These are phyloP conservation scores for Proliferodiscus dingleyae DNA, from an alignment of 2,329 filamentous ascomycete genomes.

Conservation along the genomic window DNA sequence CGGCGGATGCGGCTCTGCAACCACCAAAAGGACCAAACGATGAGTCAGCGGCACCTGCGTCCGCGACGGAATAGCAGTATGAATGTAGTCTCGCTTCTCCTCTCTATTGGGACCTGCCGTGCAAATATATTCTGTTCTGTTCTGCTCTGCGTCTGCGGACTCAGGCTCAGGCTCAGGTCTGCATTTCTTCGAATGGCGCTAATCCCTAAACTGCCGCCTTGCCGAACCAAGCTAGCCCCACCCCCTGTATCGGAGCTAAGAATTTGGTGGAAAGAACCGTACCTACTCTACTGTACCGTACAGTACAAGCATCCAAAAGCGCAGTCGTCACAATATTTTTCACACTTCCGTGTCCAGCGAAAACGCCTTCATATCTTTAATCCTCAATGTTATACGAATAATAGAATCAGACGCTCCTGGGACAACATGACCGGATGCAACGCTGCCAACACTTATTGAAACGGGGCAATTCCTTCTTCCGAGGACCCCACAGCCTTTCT, in stretches of 20 bases:
- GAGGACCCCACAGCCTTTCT: constrained; percentile 2
- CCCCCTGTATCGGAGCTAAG: not conserved
- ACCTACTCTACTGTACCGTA: no score
- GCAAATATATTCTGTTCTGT: not conserved
- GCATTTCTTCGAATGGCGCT: not conserved
- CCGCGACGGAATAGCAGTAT: no score
- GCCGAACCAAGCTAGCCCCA: not conserved
- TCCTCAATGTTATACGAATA: no score
- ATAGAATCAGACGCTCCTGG: constrained; percentile 1
- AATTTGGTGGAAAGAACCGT: no score
- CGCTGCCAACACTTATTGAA: constrained; percentile 25
- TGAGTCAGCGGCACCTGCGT: no score
- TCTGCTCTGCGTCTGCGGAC: not conserved
- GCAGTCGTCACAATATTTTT: no score
- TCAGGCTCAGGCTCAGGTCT: not conserved
- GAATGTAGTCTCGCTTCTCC: no score
- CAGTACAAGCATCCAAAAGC: no score
- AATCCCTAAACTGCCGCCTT: not conserved
- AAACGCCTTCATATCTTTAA: no score
- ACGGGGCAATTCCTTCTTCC: constrained; percentile 21
- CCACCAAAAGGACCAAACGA: no score
- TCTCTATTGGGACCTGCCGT: not conserved
- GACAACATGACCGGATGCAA: constrained; percentile 33
- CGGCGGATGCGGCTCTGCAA: not conserved
- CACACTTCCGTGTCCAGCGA: no score